A percentile compares a stretch with the other conserved stretches of the same genome.
These are phyloP conservation scores for Lepidopterella palustris DNA, from an alignment of 495 filamentous ascomycete genomes.

Conservation along the genomic window DNA sequence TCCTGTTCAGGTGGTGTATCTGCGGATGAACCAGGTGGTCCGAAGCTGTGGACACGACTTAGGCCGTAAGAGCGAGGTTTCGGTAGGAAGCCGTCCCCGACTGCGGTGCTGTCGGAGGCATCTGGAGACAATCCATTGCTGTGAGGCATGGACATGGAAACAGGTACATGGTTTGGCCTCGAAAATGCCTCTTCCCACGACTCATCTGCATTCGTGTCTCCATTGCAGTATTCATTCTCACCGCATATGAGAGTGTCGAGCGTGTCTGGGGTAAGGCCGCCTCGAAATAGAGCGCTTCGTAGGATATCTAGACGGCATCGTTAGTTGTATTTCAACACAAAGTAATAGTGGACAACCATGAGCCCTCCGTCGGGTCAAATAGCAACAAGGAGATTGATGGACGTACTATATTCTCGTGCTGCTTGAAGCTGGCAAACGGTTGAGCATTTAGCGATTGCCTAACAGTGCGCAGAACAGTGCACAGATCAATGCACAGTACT, in stretches of 20 bases:
- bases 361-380: background rate
- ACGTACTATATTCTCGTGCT: conserved; percentile 40
- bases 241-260: conserved; percentile 42
- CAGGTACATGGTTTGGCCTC: conserved; percentile 7
- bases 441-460: conserved; percentile 20
- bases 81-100: conserved; percentile 15
- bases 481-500: background rate
- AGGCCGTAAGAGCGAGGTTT: conserved; percentile 4
- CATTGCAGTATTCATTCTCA: conserved; percentile 17
- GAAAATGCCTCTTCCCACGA: conserved; percentile 8
- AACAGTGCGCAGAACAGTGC: background rate
- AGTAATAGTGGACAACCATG: too few relatives aligned
- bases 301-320: conserved; percentile 47
- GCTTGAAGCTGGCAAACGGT: conserved; percentile 40
- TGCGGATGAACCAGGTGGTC: conserved; percentile 10
- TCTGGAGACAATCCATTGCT: conserved; percentile 5
- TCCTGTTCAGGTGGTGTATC: conserved; percentile 47
- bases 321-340: too few relatives aligned
- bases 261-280: conserved; percentile 55
- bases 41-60: conserved; percentile 13
- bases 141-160: conserved; percentile 10
- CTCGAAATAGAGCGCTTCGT: conserved; percentile 53
- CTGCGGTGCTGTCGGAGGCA: conserved; percentile 22
- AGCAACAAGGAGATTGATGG: background rate
- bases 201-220: background rate